A percentile compares a stretch with the other conserved stretches of the same genome.
These are phyloP conservation scores for Suillus placidus DNA, from an alignment of 768 basidiomycete species.

Conservation along the genomic window DNA sequence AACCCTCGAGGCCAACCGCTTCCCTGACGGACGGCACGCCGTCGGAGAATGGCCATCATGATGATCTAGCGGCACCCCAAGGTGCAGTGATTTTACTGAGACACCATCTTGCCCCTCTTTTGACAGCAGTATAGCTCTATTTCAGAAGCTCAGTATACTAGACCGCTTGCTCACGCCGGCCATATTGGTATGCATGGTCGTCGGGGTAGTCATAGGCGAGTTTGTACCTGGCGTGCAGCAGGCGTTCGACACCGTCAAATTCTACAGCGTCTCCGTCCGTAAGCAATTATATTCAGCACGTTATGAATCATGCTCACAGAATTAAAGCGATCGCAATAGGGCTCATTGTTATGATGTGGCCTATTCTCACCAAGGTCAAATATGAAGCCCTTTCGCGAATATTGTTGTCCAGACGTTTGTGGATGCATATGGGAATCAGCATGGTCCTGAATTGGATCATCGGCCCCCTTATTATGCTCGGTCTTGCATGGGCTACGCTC, in stretches of 20 bases:
- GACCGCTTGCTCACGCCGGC: slow-evolving; percentile 67
- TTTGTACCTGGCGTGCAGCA: slow-evolving; percentile 60
- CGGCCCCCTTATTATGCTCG: slow-evolving; percentile 85
- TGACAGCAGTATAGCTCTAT: slow-evolving; percentile 32
- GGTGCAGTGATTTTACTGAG: not conserved
- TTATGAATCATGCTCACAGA: not conserved
- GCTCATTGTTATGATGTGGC: slow-evolving; percentile 90
- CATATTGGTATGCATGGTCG: slow-evolving; percentile 72
- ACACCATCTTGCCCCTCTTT: not conserved
- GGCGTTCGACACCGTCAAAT: slow-evolving; percentile 63
- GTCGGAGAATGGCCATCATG: not conserved
- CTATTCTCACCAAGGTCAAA: slow-evolving; percentile 73
- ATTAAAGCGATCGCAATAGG: slow-evolving; percentile 74
- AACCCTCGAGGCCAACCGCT: too few relatives aligned
- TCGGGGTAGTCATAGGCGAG: slow-evolving; percentile 75
- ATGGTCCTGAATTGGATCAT: slow-evolving; percentile 78
- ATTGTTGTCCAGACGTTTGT: slow-evolving; percentile 54
- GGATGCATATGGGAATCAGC: slow-evolving; percentile 70
- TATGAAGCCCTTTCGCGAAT: slow-evolving; percentile 69
- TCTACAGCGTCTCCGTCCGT: slow-evolving; percentile 79
- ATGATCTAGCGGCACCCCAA: slow-evolving; percentile 1
- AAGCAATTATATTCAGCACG: slow-evolving; percentile 28
- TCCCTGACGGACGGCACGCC: not conserved
- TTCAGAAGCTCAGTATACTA: slow-evolving; percentile 47
- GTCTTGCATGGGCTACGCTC: slow-evolving; percentile 80